phyloP scores from a whole-genome alignment of 345 rosid species.

The Murraya koenigii region DNA sequence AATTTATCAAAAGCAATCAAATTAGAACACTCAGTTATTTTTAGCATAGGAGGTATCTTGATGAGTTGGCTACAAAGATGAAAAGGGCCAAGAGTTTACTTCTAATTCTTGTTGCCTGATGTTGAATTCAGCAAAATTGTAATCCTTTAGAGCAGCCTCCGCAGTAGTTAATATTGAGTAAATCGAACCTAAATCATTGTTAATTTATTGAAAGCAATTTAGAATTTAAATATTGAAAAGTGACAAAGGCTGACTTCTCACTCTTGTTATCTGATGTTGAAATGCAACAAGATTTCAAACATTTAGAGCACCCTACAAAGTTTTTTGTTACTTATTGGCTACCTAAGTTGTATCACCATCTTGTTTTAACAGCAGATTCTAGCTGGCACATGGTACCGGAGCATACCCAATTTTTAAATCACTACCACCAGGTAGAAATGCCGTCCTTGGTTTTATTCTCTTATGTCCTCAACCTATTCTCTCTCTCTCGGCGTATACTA shows the following conservation, averaged over 20 bases:
- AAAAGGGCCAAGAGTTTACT: neutral
- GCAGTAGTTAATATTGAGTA: too few relatives aligned
- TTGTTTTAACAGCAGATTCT: neutral
- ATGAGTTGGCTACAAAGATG: neutral
- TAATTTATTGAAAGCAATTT: too few relatives aligned
- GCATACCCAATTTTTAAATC: neutral
- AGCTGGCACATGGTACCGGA: neutral
- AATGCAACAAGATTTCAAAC: neutral
- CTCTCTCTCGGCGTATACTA: neutral
- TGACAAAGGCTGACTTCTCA: neutral
- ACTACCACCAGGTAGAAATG: neutral
- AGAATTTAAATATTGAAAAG: neutral
- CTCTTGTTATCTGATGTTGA: neutral
- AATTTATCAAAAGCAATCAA: neutral
- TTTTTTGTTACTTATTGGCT: neutral
- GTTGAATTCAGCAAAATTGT: neutral
- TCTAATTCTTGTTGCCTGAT: neutral
- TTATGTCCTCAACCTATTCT: neutral
- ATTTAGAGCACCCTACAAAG: neutral
- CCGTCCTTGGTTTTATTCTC: neutral
- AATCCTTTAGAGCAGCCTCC: neutral
- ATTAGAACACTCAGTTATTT: neutral
- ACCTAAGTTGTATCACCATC: neutral
- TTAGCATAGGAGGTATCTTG: neutral
- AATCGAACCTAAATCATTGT: too few relatives aligned